Percentiles rank a stretch among this genome's conserved stretches.
Conservation (phyloP, 2,329 filamentous ascomycete species). For the Trichoderma koningiopsis region DNA sequence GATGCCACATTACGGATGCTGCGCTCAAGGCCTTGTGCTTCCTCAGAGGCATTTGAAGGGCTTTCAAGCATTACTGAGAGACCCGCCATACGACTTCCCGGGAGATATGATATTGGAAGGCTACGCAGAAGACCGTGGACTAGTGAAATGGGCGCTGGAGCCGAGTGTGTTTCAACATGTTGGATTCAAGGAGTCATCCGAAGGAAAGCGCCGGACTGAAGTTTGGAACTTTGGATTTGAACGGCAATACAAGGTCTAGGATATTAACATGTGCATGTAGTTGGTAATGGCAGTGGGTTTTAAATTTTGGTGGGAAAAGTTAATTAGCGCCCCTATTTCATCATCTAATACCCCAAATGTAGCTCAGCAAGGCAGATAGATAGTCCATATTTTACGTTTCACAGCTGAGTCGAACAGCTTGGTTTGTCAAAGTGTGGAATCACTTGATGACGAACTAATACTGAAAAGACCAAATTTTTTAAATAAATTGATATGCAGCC, state of each 20-base stretch:
- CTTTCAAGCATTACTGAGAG: slow-evolving; percentile 34
- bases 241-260: slow-evolving; percentile 16
- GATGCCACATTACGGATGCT: slow-evolving; percentile 45
- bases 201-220: slow-evolving; percentile 33
- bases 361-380: too few relatives aligned
- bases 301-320: too few relatives aligned
- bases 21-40: slow-evolving; percentile 43
- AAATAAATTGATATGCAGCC: background rate
- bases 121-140: slow-evolving; percentile 35
- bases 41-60: slow-evolving; percentile 36
- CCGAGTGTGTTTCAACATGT: slow-evolving; percentile 44
- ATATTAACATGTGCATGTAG: background rate
- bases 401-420: background rate
- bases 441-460: background rate
- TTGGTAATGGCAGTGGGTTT: background rate
- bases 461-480: background rate
- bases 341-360: too few relatives aligned
- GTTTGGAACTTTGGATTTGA: slow-evolving; percentile 44
- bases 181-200: slow-evolving; percentile 38
- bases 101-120: slow-evolving; percentile 43
- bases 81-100: slow-evolving; percentile 39
- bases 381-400: too few relatives aligned
- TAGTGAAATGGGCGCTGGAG: slow-evolving; percentile 42
- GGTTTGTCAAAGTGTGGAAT: background rate
- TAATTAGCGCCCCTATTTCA: too few relatives aligned